These are phyloP conservation scores for Scytalidium lignicola DNA, from an alignment of 2,329 filamentous ascomycete genomes.

Conservation along the genomic window DNA sequence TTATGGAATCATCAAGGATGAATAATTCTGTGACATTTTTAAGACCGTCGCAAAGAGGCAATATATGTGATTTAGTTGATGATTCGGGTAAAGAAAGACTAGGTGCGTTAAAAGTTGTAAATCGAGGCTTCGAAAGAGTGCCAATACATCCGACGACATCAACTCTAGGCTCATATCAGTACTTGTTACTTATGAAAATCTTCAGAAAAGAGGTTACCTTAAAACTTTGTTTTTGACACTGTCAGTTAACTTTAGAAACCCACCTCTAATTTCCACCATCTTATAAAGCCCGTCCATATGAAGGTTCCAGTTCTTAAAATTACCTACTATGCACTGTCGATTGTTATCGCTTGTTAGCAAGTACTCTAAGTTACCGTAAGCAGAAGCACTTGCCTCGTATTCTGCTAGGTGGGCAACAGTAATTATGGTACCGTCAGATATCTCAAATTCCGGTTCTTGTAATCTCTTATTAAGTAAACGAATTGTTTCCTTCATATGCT, in stretches of 20 bases:
- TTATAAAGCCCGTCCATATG: background rate
- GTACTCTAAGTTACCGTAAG: background rate
- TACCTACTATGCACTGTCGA: background rate
- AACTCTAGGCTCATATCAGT: background rate
- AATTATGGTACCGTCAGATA: background rate
- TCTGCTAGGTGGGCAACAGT: background rate
- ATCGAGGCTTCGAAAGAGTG: background rate
- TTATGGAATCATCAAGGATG: background rate
- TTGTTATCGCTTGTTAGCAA: background rate
- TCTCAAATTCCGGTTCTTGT: background rate
- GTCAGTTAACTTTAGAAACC: background rate
- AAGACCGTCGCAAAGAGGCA: background rate
- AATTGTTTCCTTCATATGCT: slow-evolving; percentile 3
- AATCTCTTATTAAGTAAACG: background rate
- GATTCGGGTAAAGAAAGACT: background rate
- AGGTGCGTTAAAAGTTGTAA: background rate
- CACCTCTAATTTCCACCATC: background rate
- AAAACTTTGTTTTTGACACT: background rate
- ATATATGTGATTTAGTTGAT: background rate
- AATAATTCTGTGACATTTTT: background rate
- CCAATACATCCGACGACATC: background rate
- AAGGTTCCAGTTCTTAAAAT: background rate
- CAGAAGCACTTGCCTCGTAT: background rate
- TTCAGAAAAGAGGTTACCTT: background rate
- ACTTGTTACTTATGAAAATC: too few relatives aligned